phyloP scores from a whole-genome alignment of 73 alveolate genomes.

The Paraurostyla sp. region DNA sequence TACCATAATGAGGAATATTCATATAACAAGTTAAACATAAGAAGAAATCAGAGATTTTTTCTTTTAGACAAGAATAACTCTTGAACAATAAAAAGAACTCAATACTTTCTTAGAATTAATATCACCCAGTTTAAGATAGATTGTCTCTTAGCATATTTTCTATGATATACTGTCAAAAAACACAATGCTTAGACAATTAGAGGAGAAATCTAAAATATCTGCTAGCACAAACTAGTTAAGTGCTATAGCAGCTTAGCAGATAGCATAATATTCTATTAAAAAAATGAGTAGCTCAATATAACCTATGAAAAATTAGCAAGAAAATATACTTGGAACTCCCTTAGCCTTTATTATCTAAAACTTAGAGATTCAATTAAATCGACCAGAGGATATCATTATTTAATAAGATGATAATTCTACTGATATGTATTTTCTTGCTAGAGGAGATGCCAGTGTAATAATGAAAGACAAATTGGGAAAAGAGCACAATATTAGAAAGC shows the following conservation, averaged over 20 bases:
- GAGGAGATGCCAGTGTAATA: conserved; percentile 60
- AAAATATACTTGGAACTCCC: not conserved
- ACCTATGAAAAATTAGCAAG: not conserved
- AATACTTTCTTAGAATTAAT: conserved; percentile 60
- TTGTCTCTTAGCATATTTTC: conserved; percentile 63
- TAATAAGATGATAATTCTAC: conserved; percentile 8
- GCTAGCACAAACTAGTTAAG: not conserved
- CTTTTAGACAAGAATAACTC: conserved; percentile 44
- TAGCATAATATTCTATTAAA: not conserved
- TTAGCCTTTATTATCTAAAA: not conserved
- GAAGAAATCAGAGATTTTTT: conserved; percentile 59
- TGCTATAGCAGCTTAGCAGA: not conserved
- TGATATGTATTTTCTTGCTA: conserved; percentile 71
- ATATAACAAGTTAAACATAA: conserved; percentile 12
- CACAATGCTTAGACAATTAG: not conserved
- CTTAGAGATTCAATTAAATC: conserved; percentile 21
- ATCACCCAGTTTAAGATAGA: conserved; percentile 61
- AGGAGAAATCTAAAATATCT: not conserved
- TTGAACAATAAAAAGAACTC: conserved; percentile 66
- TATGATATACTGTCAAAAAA: conserved; percentile 38
- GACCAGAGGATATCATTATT: conserved; percentile 63
- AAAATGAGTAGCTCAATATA: not conserved
- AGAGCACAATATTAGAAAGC: not conserved
- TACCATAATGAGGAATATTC: conserved; percentile 63
- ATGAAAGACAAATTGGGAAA: conserved; percentile 16